These are phyloP conservation scores for Plectosphaerella sp. DNA, from an alignment of 2,329 filamentous ascomycete species.

Conservation along the genomic window DNA sequence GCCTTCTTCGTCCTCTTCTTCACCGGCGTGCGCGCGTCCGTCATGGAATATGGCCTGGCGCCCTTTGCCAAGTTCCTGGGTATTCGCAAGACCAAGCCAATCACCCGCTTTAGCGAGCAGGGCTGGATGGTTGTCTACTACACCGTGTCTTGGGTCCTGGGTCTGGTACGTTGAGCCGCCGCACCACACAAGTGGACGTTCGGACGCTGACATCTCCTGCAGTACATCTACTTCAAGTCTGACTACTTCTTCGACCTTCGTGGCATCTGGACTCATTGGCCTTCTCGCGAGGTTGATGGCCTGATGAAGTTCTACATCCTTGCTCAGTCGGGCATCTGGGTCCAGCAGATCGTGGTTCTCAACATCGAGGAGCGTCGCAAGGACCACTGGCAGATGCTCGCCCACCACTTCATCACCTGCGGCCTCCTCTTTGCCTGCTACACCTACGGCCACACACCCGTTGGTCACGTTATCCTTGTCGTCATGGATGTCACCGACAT, in stretches of 20 bases:
- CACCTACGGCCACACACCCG: constrained; percentile 78
- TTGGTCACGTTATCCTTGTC: constrained; percentile 83
- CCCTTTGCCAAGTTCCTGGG: constrained; percentile 72
- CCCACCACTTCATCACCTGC: constrained; percentile 88
- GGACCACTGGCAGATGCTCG: constrained; percentile 94
- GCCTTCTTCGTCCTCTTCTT: constrained; percentile 77
- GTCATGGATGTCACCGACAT: constrained; percentile 94
- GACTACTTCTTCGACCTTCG: constrained; percentile 72
- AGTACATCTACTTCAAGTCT: constrained; percentile 79
- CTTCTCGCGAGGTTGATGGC: constrained; percentile 67
- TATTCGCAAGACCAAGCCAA: constrained; percentile 69
- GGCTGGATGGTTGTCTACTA: constrained; percentile 89
- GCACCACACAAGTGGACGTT: neutral
- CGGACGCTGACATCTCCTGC: constrained; percentile 6
- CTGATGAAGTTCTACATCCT: constrained; percentile 87
- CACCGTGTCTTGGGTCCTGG: constrained; percentile 73
- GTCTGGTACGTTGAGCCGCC: constrained; percentile 58
- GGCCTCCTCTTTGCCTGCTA: constrained; percentile 78
- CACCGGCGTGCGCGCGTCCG: constrained; percentile 76
- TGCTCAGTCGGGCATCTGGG: constrained; percentile 85
- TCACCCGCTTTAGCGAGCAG: constrained; percentile 87
- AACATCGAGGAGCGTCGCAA: constrained; percentile 93
- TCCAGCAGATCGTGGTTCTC: constrained; percentile 91
- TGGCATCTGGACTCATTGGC: constrained; percentile 83
- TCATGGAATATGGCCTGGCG: constrained; percentile 82